Base-by-base conservation (phyloP, 2,329 filamentous ascomycete genomes). In the Biscogniauxia sp. region DNA sequence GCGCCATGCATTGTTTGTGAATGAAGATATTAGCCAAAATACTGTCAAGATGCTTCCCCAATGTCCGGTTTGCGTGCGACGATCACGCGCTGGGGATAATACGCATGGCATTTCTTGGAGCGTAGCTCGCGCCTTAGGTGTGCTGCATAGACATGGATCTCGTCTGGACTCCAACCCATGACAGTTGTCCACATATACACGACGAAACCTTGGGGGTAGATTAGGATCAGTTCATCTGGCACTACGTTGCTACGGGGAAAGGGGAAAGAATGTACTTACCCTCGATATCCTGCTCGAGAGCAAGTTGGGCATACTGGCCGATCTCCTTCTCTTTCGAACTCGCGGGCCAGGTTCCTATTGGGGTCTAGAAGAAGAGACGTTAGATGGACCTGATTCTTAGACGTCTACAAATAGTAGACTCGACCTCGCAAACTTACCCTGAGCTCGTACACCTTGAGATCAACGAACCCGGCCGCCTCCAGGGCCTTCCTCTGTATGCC, bases 261-360 rank as follows among this genome's bases (percentile, higher is more conserved):
- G 20, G 7, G 20, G 8, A 51, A 20, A 17, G 51, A 45, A 9
- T 15, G 2, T n/a, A 53, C 61, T 4, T 62, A 73, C 74, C 74
- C 59, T 76, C 73, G 20, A 73, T 64, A 15, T 73, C 74, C 41
- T 73, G 70, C 23, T 73, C 70, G 2, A 75, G 65, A 4, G 73
- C 70, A 17, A 71, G 45, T 32, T 71, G 67, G 2, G 68, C 68
- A 55, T 71, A 76, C 49, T 71, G 65, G 0, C 78, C 78, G 15
- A 79, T 72, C 61, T 77, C 73, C 57, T 74, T 74, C 7, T 68
- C 64, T 11, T 68, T 69, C 0, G 69, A 63, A 19, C 78, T 75
- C 55, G 74, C 76, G 1, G 79, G 70, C 80, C 80, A 82, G 6
- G 68, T 63, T 2, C 77, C 77, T 11, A 77, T 66, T 0, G 77